Evolutionary conservation across 768 basidiomycete genomes (phyloP), one percentile per base, ranked within the genome.

Genomic region (Zangia roseola): DNA sequence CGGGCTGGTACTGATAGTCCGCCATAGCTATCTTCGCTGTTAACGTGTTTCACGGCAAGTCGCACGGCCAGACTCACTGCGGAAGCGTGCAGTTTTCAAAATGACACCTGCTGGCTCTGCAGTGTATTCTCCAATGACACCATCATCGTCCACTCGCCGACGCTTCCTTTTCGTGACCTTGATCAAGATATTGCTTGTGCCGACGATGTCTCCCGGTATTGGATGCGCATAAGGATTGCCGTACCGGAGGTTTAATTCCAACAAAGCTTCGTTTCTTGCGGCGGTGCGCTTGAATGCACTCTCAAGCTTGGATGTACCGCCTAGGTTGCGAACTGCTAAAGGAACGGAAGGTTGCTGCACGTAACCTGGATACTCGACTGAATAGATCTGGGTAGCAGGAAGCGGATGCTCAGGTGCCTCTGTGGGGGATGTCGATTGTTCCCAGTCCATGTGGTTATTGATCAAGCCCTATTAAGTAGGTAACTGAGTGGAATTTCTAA

Each of bases 341-440:
- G 82, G 74, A 5, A 84, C 76, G 28, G 91, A 88, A 1, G 75
- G 63, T 4, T 75, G 68, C 13, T 75, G 69, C 45, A 97, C 84
- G 56, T 91, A 91, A 52, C 93, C 93, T 7, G 93, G 93, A 70
- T 93, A 95, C 67, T 97, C 94, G 52, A 95, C 74, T 5, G 91
- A 86, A 62, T 87, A 88, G 63, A 84, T 88, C 25, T 81, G 73
- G 6, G 74, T 72, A 28, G 77, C 71, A 19, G 84, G 81, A 2
- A 91, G 70, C 2, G 76, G 70, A 17, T 44, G 67, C 33, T 73
- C 68, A 14, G 67, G 69, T 0, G 77, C 77, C 31, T 61, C 54
- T n/a, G 48, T 43, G 30, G 62, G 52, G 10, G 58, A 50, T 4
- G 53, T 30, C 3, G 51, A 24, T 37, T 55, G 55, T 28, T 44